phyloP scores from a whole-genome alignment of 148 eudicot genomes.

The Chenopodium formosanum region DNA sequence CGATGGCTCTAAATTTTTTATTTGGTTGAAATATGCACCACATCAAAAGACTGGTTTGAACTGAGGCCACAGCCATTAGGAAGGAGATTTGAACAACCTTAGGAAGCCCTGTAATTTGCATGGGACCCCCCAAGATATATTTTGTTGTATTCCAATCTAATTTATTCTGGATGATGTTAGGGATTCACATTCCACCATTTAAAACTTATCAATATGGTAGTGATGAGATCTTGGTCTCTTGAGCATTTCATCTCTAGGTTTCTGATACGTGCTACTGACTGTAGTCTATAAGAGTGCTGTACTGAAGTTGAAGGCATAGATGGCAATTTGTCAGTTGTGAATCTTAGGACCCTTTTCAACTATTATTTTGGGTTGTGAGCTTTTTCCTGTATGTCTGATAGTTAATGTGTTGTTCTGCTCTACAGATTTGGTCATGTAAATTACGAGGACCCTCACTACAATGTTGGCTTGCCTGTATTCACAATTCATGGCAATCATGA shows the following conservation, averaged over 20 bases:
- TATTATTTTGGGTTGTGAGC: not conserved
- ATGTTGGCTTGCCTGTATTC: constrained; percentile 98
- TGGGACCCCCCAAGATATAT: not conserved
- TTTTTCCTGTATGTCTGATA: not conserved
- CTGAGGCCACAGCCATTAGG: not conserved
- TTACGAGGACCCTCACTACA: constrained; percentile 98
- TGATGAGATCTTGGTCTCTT: not conserved
- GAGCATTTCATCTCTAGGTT: not conserved
- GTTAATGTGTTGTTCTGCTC: not conserved
- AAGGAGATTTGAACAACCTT: constrained; percentile 4
- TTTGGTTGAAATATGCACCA: not conserved
- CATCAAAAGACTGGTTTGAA: not conserved
- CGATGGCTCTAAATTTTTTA: not conserved
- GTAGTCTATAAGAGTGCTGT: not conserved
- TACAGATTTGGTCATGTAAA: constrained; percentile 97
- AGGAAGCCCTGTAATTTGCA: not conserved
- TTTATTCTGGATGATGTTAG: not conserved
- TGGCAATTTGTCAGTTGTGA: not conserved
- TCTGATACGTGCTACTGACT: not conserved
- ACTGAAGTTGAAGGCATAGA: not conserved
- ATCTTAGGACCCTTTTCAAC: not conserved
- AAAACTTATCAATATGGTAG: not conserved
- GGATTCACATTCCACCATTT: not conserved
- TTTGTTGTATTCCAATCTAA: constrained; percentile 10
- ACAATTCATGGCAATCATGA: constrained; percentile 99